Evolutionary conservation across 1,284 basidiomycete genomes (phyloP).

Genomic region (Uromyces viciae-fabae): DNA sequence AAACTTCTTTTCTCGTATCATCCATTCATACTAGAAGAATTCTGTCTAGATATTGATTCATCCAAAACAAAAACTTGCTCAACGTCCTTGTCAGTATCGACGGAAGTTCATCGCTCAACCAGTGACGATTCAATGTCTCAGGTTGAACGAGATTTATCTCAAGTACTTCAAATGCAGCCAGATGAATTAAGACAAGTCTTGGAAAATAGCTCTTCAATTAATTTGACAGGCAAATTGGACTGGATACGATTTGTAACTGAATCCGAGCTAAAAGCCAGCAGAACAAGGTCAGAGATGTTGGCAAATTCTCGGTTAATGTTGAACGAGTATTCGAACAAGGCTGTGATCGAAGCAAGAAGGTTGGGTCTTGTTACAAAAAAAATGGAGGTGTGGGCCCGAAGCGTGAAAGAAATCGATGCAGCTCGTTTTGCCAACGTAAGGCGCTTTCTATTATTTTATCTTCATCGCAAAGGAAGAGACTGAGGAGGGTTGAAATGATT

Average conservation of each 20-base stretch:
- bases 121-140: constrained; percentile 30
- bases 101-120: neutral
- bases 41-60: constrained; percentile 30
- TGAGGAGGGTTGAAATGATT: constrained; percentile 46
- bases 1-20: constrained; percentile 32
- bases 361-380: constrained; percentile 28
- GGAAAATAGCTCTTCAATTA: constrained; percentile 30
- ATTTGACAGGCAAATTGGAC: constrained; percentile 40
- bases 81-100: neutral
- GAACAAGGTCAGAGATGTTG: neutral
- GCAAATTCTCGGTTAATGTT: constrained; percentile 23
- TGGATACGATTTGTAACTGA: constrained; percentile 43
- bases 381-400: constrained; percentile 33
- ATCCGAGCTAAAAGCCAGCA: constrained; percentile 34
- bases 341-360: constrained; percentile 33
- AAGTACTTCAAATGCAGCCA: constrained; percentile 35
- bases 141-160: constrained; percentile 20
- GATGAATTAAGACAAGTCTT: constrained; percentile 27
- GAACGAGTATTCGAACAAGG: constrained; percentile 37
- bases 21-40: constrained; percentile 31
- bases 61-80: neutral
- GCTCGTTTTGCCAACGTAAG: constrained; percentile 41
- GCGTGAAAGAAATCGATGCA: constrained; percentile 42
- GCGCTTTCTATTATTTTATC: neutral
- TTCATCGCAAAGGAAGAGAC: neutral